Evolutionary conservation across 768 basidiomycete genomes (phyloP), one percentile per base, ranked within the genome.

Genomic region (Phanerodontia chrysosporium): DNA sequence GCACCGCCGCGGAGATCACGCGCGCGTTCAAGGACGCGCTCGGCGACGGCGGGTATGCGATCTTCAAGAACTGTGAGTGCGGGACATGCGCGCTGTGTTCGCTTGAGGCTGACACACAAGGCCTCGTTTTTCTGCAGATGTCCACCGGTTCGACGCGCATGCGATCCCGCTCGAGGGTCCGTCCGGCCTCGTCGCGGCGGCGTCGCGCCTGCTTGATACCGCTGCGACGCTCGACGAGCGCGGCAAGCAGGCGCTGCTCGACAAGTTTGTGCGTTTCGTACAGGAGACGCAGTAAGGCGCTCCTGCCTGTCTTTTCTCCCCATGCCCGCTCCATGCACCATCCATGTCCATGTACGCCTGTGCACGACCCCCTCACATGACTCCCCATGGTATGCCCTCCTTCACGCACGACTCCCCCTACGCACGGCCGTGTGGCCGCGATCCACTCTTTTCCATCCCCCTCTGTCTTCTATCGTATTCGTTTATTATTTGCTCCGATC

Each of bases 91-190:
- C 42, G 8, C 7, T 27, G 14, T 9, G 13, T 4, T 28, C 6
- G 65, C 27, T 45, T 69, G 44, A 18, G n/a, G 39, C 48, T 24
- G 35, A 39, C 28, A n/a, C n/a, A n/a, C n/a, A n/a, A n/a, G n/a
- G n/a, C n/a, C n/a, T n/a, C n/a, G 29, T 45, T 16, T 32, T 4
- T 21, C 7, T 22, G 5, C 61, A 90, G 89, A 88, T 72, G 85
- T 90, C 16, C 83, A 84, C 67, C 83, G 83, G 60, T 91, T 87
- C 66, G 89, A 91, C 68, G 85, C 84, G 21, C 82, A 86, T 61
- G 76, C 82, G 45, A 90, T 92, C 49, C 85, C 87, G 2, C 83
- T 91, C 51, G 87, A 91, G 58, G 89, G 89, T 16, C 82, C 87
- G 12, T 77, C 75, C 30, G 90, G 90, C 22, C 83, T 92, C 44